Evolutionary conservation across 2,329 filamentous ascomycete genomes (phyloP).

Genomic region (Paradendryphiella salina): DNA sequence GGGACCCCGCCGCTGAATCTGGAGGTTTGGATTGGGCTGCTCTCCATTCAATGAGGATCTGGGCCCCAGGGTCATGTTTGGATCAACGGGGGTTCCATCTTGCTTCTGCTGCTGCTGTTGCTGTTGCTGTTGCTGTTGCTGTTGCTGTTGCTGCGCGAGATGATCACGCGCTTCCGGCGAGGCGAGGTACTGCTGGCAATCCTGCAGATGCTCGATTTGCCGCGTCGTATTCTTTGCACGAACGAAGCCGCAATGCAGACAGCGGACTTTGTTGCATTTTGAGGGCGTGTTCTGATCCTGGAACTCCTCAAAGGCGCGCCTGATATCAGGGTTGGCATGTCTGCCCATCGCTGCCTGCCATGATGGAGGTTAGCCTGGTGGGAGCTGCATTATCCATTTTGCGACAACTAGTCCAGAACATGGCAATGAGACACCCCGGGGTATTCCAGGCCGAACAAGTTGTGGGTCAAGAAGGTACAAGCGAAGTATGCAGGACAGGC

Average conservation of each 20-base stretch:
- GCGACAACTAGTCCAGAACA: background rate
- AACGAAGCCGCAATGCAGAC: constrained; percentile 54
- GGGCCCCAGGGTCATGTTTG: constrained; percentile 24
- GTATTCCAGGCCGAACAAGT: too few relatives aligned
- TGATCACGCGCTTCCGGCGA: constrained; percentile 51
- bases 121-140: constrained; percentile 14
- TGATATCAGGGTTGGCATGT: constrained; percentile 50
- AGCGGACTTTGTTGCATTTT: constrained; percentile 56
- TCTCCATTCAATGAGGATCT: constrained; percentile 51
- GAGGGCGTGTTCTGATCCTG: constrained; percentile 49
- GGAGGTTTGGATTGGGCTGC: constrained; percentile 54
- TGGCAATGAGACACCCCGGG: background rate
- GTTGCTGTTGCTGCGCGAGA: constrained; percentile 17
- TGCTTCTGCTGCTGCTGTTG: constrained; percentile 21
- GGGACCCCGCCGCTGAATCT: constrained; percentile 50
- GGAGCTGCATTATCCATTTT: background rate
- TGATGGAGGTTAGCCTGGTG: constrained; percentile 18
- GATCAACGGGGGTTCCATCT: constrained; percentile 22
- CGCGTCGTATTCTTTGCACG: constrained; percentile 57
- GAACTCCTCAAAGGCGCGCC: constrained; percentile 46
- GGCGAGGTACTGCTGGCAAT: constrained; percentile 51
- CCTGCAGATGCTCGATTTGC: constrained; percentile 55
- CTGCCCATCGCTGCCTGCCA: constrained; percentile 32
- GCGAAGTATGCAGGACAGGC: constrained; percentile 7
- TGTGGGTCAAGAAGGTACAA: background rate